A percentile compares a stretch with the other conserved stretches of the same genome.
phyloP scores from a whole-genome alignment of 805 yeast genomes.

The Candida sithepensis region DNA sequence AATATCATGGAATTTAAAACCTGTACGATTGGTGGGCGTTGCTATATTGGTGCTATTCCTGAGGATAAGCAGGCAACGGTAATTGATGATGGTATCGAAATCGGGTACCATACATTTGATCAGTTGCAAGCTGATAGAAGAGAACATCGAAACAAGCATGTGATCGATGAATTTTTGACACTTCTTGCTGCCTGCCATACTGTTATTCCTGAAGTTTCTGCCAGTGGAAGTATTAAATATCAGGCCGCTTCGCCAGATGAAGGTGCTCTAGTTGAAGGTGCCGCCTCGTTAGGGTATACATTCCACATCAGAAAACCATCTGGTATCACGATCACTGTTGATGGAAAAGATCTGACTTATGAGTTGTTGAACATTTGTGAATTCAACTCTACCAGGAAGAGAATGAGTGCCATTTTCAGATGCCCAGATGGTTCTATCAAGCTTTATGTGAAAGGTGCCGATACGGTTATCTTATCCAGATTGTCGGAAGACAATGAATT shows the following conservation, averaged over 20 bases:
- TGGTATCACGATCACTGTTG: constrained; percentile 61
- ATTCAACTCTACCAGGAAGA: constrained; percentile 93
- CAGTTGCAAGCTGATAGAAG: constrained; percentile 48
- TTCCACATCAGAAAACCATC: constrained; percentile 85
- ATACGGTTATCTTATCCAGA: constrained; percentile 89
- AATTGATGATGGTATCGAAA: constrained; percentile 70
- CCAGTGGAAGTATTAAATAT: constrained; percentile 68
- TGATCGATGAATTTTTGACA: constrained; percentile 77
- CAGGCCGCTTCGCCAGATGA: constrained; percentile 99
- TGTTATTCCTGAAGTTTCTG: constrained; percentile 85
- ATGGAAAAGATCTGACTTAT: constrained; percentile 53
- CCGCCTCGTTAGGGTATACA: constrained; percentile 80
- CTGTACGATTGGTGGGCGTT: constrained; percentile 87
- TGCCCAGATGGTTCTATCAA: constrained; percentile 92
- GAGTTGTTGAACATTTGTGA: constrained; percentile 90
- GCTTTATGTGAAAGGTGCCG: constrained; percentile 95
- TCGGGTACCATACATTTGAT: constrained; percentile 72
- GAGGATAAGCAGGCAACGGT: constrained; percentile 82
- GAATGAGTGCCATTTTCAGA: constrained; percentile 94
- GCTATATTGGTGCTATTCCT: constrained; percentile 85
- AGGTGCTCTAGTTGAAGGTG: constrained; percentile 97
- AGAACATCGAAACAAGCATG: constrained; percentile 34
- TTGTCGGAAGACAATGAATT: constrained; percentile 70
- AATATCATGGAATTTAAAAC: constrained; percentile 96
- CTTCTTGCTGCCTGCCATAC: constrained; percentile 93